Evolutionary conservation across 352 stramenopile genomes (phyloP).

Genomic region (Pythium pyrilobum): DNA sequence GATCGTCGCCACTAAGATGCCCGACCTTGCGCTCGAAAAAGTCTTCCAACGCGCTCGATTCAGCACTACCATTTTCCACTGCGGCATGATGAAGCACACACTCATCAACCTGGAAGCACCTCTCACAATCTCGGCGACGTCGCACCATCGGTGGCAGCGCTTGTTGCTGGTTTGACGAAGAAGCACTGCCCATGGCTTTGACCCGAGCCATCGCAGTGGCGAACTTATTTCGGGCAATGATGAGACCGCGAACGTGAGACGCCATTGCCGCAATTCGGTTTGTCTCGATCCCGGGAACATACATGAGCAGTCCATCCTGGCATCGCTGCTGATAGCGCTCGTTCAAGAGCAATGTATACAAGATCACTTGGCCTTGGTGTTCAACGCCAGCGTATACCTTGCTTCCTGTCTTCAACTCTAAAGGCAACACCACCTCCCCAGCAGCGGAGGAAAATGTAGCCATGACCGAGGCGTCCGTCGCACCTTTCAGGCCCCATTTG

Average conservation of each 20-base stretch:
- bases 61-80: slow-evolving; percentile 59
- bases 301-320: slow-evolving; percentile 64
- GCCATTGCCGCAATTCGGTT: slow-evolving; percentile 57
- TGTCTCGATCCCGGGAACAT: slow-evolving; percentile 62
- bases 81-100: slow-evolving; percentile 83
- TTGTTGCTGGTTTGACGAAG: slow-evolving; percentile 34
- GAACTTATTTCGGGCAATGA: slow-evolving; percentile 70
- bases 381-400: slow-evolving; percentile 46
- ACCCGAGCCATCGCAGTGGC: slow-evolving; percentile 52
- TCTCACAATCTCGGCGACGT: slow-evolving; percentile 53
- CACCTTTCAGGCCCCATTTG: slow-evolving; percentile 79
- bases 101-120: slow-evolving; percentile 81
- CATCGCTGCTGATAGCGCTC: slow-evolving; percentile 68
- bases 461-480: slow-evolving; percentile 67
- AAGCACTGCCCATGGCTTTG: slow-evolving; percentile 45
- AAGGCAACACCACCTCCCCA: slow-evolving; percentile 34
- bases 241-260: slow-evolving; percentile 51
- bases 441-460: slow-evolving; percentile 25
- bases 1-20: slow-evolving; percentile 48
- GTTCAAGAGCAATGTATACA: slow-evolving; percentile 83
- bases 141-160: slow-evolving; percentile 70
- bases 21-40: slow-evolving; percentile 52
- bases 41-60: slow-evolving; percentile 66
- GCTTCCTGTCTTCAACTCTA: slow-evolving; percentile 89
- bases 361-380: slow-evolving; percentile 82